Percentiles rank a stretch among this genome's conserved stretches.
phyloP scores from a whole-genome alignment of 495 filamentous ascomycete genomes.

The Penicillium bialowiezense region DNA sequence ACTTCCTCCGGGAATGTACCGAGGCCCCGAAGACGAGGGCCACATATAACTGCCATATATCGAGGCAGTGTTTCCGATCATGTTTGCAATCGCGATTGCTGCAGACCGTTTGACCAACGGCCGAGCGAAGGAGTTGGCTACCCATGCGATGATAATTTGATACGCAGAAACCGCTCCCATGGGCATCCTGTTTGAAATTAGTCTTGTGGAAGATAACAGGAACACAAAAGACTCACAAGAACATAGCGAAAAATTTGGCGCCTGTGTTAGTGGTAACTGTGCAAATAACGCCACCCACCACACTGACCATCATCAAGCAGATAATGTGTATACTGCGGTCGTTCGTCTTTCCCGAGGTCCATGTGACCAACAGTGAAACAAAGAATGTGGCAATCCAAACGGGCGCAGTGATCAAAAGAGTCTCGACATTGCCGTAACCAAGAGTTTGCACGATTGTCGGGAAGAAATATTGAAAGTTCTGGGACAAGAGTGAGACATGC shows the following conservation, averaged over 20 bases:
- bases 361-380: slow-evolving; percentile 66
- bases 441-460: slow-evolving; percentile 75
- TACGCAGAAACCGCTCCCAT: slow-evolving; percentile 65
- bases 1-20: slow-evolving; percentile 35
- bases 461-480: slow-evolving; percentile 80
- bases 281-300: slow-evolving; percentile 69
- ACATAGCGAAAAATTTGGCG: slow-evolving; percentile 74
- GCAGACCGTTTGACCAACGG: slow-evolving; percentile 65
- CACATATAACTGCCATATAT: slow-evolving; percentile 82
- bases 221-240: slow-evolving; percentile 58
- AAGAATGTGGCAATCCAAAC: slow-evolving; percentile 73
- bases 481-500: slow-evolving; percentile 33
- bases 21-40: slow-evolving; percentile 42
- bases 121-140: slow-evolving; percentile 72
- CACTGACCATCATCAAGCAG: slow-evolving; percentile 60
- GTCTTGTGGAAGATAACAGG: neutral
- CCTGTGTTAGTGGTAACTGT: slow-evolving; percentile 61
- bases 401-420: slow-evolving; percentile 73
- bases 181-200: slow-evolving; percentile 31
- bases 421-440: slow-evolving; percentile 58
- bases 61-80: slow-evolving; percentile 62
- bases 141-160: slow-evolving; percentile 63
- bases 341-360: slow-evolving; percentile 70
- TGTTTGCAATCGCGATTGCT: slow-evolving; percentile 74
- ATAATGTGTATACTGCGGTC: slow-evolving; percentile 75